Evolutionary conservation across 2,329 filamentous ascomycete genomes (phyloP), one percentile per base, ranked within the genome.

Genomic region (Aspergillus pseudoviridinutans): DNA sequence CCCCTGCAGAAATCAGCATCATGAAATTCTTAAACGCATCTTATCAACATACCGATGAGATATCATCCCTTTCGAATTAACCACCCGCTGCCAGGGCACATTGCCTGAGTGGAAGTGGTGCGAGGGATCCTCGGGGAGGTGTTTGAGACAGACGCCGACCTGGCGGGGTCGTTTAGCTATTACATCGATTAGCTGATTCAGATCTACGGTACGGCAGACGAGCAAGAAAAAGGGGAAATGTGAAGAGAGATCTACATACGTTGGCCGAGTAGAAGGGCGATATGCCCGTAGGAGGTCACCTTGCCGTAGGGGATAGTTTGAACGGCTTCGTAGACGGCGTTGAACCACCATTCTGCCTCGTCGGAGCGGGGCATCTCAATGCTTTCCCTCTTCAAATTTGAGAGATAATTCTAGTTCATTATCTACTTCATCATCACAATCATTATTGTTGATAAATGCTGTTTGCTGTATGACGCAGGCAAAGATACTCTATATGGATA

Each of bases 61-160:
- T 64, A 97, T 95, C 58, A 85, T 80, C 24, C 93, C 92, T 74
- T 90, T 93, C 14, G 90, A 79, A 73, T 93, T 96, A 71, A 97
- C 89, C 58, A 97, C 90, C 57, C 94, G 82, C 78, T 97, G 93
- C 93, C 93, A 97, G 0, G 93, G 93, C 3, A 97, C 93, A 63
- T 88, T 97, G 25, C 79, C 80, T 58, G 83, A 80, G 72, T 96
- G 88, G 76, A 88, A 95, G 57, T 77, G 73, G 54, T 76, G 72
- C 49, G 75, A 74, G 38, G 72, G 76, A 0, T 77, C 72, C 0
- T 78, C 60, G 1, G 92, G 84, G 12, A 97, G 85, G 71, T 96
- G 88, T 73, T 96, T 97, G 27, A 97, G 83, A 73, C 90, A 95
- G 50, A 94, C 82, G 54, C 93, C 93, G 6, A 97, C 92, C 76